phyloP scores from a whole-genome alignment of 192 early-diverging fungal species.

The Coemansia sp. region DNA sequence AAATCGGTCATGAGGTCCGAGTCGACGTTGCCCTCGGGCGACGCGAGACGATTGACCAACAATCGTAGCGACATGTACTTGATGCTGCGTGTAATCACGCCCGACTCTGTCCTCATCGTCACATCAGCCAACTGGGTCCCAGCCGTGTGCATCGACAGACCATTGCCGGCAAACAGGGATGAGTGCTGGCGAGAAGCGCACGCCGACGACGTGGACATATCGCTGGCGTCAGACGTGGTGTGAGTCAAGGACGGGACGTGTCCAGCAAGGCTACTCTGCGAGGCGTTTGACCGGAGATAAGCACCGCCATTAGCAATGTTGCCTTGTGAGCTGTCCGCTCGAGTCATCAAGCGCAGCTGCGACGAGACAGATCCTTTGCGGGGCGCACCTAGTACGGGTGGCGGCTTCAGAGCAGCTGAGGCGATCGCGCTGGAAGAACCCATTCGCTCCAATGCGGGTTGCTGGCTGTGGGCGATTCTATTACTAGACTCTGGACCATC shows the following conservation, averaged over 20 bases:
- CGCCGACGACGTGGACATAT: conserved; percentile 12
- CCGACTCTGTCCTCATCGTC: conserved; percentile 52
- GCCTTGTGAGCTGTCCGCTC: conserved; percentile 26
- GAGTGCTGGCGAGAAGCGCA: conserved; percentile 8
- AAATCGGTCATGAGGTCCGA: conserved; percentile 65
- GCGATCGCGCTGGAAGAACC: conserved; percentile 33
- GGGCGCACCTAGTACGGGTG: conserved; percentile 12
- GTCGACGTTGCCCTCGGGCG: conserved; percentile 61
- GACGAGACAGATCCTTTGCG: conserved; percentile 55
- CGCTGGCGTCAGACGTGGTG: conserved; percentile 33
- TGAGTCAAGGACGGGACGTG: conserved; percentile 24
- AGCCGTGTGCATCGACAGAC: conserved; percentile 18
- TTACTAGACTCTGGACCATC: conserved; percentile 14
- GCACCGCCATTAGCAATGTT: conserved; percentile 6
- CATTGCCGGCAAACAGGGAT: conserved; percentile 12
- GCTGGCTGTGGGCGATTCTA: neutral
- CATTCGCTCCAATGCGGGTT: conserved; percentile 28
- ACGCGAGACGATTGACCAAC: conserved; percentile 56
- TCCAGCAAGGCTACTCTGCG: conserved; percentile 28
- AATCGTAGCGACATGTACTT: conserved; percentile 53
- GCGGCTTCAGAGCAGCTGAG: conserved; percentile 12
- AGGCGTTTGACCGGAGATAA: conserved; percentile 16
- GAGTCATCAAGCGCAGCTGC: conserved; percentile 49
- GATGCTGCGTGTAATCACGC: conserved; percentile 52
- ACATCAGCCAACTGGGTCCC: conserved; percentile 46